A percentile compares a stretch with the other conserved stretches of the same genome.
Conservation (phyloP, 2,329 filamentous ascomycete species). For the Berkeleyomyces basicola region DNA sequence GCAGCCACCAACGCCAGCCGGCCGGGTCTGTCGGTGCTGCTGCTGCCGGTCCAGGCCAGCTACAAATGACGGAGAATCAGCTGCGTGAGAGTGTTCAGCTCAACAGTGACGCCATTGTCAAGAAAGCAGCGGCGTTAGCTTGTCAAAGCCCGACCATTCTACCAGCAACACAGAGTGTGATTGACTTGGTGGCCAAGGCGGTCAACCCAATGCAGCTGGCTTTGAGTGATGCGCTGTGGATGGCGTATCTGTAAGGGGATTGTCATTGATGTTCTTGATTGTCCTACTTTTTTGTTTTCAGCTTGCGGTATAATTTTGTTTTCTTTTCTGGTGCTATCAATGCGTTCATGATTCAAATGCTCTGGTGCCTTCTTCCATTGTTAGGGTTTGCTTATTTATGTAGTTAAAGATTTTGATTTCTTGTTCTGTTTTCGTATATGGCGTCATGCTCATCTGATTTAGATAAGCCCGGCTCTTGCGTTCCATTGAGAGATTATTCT, state of each 20-base stretch:
- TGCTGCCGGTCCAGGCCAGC: constrained; percentile 21
- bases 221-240: constrained; percentile 86
- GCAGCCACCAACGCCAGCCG: constrained; percentile 47
- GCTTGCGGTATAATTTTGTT: background rate
- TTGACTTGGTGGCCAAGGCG: constrained; percentile 82
- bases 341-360: no score
- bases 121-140: constrained; percentile 71
- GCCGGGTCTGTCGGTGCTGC: background rate
- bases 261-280: constrained; percentile 5
- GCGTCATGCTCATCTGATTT: background rate
- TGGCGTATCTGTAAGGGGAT: constrained; percentile 66
- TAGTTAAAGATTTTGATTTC: background rate
- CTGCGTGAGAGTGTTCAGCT: constrained; percentile 64
- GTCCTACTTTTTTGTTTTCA: background rate
- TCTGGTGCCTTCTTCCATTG: background rate
- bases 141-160: constrained; percentile 63
- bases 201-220: constrained; percentile 83
- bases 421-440: background rate
- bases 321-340: background rate
- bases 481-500: background rate
- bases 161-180: constrained; percentile 91
- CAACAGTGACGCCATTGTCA: constrained; percentile 85
- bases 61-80: constrained; percentile 40
- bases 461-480: background rate
- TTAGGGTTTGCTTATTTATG: background rate